Base-by-base conservation (phyloP, 2,329 filamentous ascomycete genomes). In the Nemania abortiva region DNA sequence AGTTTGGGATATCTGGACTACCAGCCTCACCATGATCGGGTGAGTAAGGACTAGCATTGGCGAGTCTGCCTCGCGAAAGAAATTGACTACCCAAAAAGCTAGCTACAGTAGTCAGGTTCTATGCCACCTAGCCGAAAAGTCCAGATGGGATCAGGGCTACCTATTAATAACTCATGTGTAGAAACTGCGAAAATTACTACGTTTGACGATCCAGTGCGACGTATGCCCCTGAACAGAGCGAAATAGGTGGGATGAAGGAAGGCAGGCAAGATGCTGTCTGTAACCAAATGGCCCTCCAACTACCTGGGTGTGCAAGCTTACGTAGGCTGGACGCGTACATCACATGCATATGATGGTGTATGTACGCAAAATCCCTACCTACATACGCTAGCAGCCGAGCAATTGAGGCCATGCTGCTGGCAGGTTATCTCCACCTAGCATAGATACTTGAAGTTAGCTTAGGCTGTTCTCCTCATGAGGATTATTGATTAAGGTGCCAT, bases 251-350 rank as follows among this genome's bases (percentile, higher is more conserved):
- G 13, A 24, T 24, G 22, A 29, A 52, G 20, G 13, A 27, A 29
- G 24, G 13, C 13, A 52, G 7, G 49, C 20, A 15, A 52, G 49
- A 52, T 24, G 49, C 49, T 29, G 9, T 52, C n/a, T 52, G 49
- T 24, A 52, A 29, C 49, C 22, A 52, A 52, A 10, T 52, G 22
- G 20, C 49, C 20, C 49, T 52, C 49, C 49, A 52, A 52, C 13
- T 4, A 52, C 24, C 22, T 54, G 27, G 20, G 53, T 56, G 63
- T 57, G 52, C n/a, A n/a, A 18, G 67, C 67, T 70, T 50, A 70
- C 65, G 68, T 70, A 47, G 54, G 22, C n/a, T 7, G 39, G 68
- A 64, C 68, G 68, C 68, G 68, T 68, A 65, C 53, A 34, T 50
- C 22, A n/a, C 22, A 42, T 49, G 20, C 18, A 29, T 4, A 60